These are phyloP conservation scores for Fraxinus greggii DNA, from an alignment of 305 asterid species.

Conservation along the genomic window DNA sequence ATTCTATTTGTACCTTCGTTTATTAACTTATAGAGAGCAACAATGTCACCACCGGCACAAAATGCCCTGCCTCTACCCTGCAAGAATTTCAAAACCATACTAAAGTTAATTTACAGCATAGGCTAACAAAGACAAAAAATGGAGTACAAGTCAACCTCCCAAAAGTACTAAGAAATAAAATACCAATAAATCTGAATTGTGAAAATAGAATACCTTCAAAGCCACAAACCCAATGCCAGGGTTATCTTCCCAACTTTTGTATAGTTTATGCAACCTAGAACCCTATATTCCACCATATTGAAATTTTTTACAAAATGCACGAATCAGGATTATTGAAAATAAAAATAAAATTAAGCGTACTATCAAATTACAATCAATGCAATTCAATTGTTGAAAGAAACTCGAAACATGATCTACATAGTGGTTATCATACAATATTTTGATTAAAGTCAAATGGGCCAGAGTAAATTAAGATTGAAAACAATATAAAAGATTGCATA, in stretches of 20 bases:
- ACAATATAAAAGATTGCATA: background rate
- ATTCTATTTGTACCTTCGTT: constrained; percentile 48
- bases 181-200: background rate
- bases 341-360: background rate
- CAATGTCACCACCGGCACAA: constrained; percentile 94
- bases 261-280: constrained; percentile 67
- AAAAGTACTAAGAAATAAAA: background rate
- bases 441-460: background rate
- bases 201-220: constrained; percentile 55
- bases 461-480: background rate
- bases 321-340: background rate
- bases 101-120: constrained; percentile 23
- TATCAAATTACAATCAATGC: background rate
- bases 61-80: constrained; percentile 92
- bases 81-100: constrained; percentile 36
- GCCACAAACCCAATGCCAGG: constrained; percentile 66
- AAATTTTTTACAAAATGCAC: constrained; percentile 3
- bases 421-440: constrained; percentile 6
- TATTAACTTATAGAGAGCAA: constrained; percentile 53
- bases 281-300: constrained; percentile 41
- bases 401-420: background rate
- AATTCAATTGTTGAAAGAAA: constrained; percentile 2
- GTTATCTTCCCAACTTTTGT: constrained; percentile 87
- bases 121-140: constrained; percentile 7
- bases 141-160: background rate